Evolutionary conservation across 1,284 basidiomycete species (phyloP), one percentile per base, ranked within the genome.

Genomic region (Malassezia japonica): DNA sequence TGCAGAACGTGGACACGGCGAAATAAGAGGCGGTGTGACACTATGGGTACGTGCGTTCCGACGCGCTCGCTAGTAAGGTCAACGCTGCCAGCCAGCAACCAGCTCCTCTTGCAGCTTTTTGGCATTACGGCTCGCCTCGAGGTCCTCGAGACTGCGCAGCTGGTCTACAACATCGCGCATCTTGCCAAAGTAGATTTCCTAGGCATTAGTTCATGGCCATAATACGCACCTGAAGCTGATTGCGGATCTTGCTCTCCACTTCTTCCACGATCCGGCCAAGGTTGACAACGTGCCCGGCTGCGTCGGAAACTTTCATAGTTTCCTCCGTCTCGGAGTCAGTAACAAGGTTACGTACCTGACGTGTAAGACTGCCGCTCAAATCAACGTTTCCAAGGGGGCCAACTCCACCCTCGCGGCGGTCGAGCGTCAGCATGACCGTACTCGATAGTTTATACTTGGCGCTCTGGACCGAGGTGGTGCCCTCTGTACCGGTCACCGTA

Each of bases 241-340:
- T 95, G 40, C 94, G 82, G 85, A 96, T 91, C 78, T 95, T 95
- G 72, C 89, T 87, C 76, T 99, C 94, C 85, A 92, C 91, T 61
- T 96, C 92, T 75, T 99, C 94, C 61, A 99, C 83, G 82, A 96
- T 85, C 60, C 81, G 81, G 4, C 94, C 94, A 15, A 86, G 83
- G 75, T 98, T 98, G 45, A 81, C 80, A 51, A 99, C 84, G 74
- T 99, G 94, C 32, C 85, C 84, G 18, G 59, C 50, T 41, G 55
- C 53, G 46, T 64, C 64, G 20, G 39, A 36, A 8, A 54, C 46
- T 3, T 53, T 55, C 32, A 64, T 44, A 18, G 57, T 51, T 40
- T 62, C 60, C 45, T 65, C 60, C 15, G 52, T 59, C 47, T 95
- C 41, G 91, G 63, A 40, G 10, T 40, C 25, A 5, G 31, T 3